A percentile compares a stretch with the other conserved stretches of the same genome.
Conservation (phyloP, 768 basidiomycete genomes). For the Leccinum subtestaceum region DNA sequence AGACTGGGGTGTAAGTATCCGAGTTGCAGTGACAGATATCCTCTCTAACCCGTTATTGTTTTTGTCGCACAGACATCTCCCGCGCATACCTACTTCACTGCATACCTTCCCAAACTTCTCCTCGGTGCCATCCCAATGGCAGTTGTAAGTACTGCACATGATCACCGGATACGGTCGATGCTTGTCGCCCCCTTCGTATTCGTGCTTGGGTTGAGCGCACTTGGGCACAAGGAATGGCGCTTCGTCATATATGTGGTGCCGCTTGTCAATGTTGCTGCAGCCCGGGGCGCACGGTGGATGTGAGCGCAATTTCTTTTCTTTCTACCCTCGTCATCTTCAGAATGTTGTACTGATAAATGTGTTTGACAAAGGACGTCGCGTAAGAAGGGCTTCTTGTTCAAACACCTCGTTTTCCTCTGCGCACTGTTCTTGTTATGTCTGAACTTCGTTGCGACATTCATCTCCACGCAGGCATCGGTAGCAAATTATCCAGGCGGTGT, state of each 20-base stretch:
- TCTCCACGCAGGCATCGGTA: constrained; percentile 58
- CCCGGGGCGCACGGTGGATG: constrained; percentile 62
- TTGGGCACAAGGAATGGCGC: constrained; percentile 97
- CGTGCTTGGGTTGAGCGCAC: constrained; percentile 61
- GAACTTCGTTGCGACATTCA: constrained; percentile 52
- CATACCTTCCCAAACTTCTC: constrained; percentile 75
- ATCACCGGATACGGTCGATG: constrained; percentile 49
- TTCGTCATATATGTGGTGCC: constrained; percentile 90
- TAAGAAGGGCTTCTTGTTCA: constrained; percentile 47
- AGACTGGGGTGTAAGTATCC: constrained; percentile 83
- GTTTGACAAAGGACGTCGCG: constrained; percentile 39
- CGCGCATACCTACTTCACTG: constrained; percentile 58
- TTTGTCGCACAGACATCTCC: constrained; percentile 59
- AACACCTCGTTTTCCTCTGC: constrained; percentile 43
- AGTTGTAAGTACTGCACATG: constrained; percentile 46
- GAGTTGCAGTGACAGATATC: not conserved
- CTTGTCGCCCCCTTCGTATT: constrained; percentile 53
- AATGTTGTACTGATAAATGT: not conserved
- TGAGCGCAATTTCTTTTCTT: constrained; percentile 36
- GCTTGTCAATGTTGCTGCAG: constrained; percentile 74
- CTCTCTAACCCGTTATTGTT: not conserved
- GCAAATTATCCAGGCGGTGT: constrained; percentile 89
- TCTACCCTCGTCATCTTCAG: not conserved
- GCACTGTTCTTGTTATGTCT: constrained; percentile 46
- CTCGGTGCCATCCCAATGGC: constrained; percentile 62